phyloP scores from a whole-genome alignment of 2,329 filamentous ascomycete genomes.

The Fusarium oxysporum region DNA sequence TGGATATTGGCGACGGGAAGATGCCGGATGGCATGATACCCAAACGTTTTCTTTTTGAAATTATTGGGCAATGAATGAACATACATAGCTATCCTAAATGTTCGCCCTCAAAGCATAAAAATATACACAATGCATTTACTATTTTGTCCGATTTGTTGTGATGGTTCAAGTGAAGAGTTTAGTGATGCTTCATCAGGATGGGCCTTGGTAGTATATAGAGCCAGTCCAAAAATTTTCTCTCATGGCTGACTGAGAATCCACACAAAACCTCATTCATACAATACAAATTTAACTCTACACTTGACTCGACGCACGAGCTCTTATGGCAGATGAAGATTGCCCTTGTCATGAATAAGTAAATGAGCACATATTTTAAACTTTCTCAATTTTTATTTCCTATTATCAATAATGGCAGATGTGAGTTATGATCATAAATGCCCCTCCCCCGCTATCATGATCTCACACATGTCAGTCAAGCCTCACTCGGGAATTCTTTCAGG shows the following conservation, averaged over 20 bases:
- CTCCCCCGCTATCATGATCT: conserved; percentile 44
- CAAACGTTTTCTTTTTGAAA: conserved; percentile 18
- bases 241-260: conserved; percentile 40
- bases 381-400: not conserved
- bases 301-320: not conserved
- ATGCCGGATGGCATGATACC: conserved; percentile 43
- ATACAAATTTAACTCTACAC: not conserved
- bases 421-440: conserved; percentile 34
- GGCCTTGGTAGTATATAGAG: conserved; percentile 17
- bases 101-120: conserved; percentile 19
- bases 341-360: not conserved
- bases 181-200: conserved; percentile 6
- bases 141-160: not conserved
- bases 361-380: not conserved
- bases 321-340: not conserved
- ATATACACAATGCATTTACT: conserved; percentile 7
- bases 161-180: not conserved
- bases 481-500: conserved; percentile 56
- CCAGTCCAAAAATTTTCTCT: conserved; percentile 41
- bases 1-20: conserved; percentile 28
- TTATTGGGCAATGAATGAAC: conserved; percentile 14
- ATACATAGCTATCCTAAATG: conserved; percentile 20
- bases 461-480: conserved; percentile 35
- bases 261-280: conserved; percentile 31
- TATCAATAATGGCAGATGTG: conserved; percentile 31